Evolutionary conservation across 305 asterid species (phyloP).

Genomic region (Fraxinus albicans): DNA sequence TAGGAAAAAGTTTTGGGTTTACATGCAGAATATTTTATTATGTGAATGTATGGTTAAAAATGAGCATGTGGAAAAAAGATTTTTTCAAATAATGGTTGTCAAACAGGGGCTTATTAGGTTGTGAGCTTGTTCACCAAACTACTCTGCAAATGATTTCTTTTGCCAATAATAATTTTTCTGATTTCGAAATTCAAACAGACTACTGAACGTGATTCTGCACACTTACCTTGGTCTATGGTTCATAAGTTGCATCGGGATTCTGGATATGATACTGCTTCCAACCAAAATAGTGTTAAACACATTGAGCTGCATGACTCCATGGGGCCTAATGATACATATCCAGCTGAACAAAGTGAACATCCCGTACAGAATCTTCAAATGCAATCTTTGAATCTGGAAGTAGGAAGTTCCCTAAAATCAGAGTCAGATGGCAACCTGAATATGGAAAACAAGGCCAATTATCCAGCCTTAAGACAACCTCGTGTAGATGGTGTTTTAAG

Average conservation of each 20-base stretch:
- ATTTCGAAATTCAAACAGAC: slow-evolving; percentile 42
- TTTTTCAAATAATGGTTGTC: too few species aligned
- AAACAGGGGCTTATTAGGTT: not conserved
- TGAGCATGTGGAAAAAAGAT: not conserved
- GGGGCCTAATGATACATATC: slow-evolving; percentile 35
- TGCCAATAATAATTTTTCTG: not conserved
- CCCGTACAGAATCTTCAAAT: slow-evolving; percentile 40
- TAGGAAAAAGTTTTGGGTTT: not conserved
- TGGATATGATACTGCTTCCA: not conserved
- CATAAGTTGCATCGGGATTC: slow-evolving; percentile 33
- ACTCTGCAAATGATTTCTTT: not conserved
- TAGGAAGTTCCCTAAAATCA: slow-evolving; percentile 42
- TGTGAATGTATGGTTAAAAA: not conserved
- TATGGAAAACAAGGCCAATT: slow-evolving; percentile 47
- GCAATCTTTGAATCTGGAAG: slow-evolving; percentile 37
- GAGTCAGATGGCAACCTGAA: slow-evolving; percentile 40
- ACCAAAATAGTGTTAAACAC: slow-evolving; percentile 32
- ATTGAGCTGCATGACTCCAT: slow-evolving; percentile 36
- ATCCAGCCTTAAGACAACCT: slow-evolving; percentile 61
- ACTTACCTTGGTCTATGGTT: slow-evolving; percentile 46
- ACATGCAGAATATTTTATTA: too few species aligned
- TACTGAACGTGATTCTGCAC: slow-evolving; percentile 41
- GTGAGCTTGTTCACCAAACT: not conserved
- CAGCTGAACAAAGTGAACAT: slow-evolving; percentile 36
- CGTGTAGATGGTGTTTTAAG: slow-evolving; percentile 57